Conservation (phyloP, 2,329 filamentous ascomycete species). For the Beauveria caledonica region DNA sequence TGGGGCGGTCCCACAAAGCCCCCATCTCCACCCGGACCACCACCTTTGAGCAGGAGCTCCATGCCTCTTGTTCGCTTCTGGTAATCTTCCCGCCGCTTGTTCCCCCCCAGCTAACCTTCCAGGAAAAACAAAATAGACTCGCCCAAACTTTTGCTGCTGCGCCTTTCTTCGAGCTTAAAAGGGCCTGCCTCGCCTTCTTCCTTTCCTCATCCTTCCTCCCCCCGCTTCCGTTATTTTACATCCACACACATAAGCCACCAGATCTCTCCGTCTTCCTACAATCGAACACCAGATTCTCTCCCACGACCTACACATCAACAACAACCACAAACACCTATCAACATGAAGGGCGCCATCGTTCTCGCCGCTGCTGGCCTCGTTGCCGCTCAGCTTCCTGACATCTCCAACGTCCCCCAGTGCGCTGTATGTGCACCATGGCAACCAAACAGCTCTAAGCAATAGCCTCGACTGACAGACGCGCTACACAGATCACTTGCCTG, state of each 20-base stretch:
- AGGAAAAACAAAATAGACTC: not conserved
- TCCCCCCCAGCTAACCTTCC: not conserved
- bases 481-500: constrained; percentile 26
- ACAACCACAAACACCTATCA: constrained; percentile 16
- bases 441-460: not conserved
- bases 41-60: not conserved
- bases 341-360: constrained; percentile 33
- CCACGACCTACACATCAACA: not conserved
- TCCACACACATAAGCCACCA: not conserved
- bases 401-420: constrained; percentile 28
- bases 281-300: not conserved
- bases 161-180: not conserved
- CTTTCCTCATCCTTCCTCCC: not conserved
- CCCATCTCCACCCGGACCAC: not conserved
- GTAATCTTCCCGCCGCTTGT: not conserved
- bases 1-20: not conserved
- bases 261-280: not conserved
- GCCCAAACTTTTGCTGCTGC: not conserved
- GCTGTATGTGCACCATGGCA: constrained; percentile 27
- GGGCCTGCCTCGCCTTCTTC: not conserved
- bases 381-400: constrained; percentile 26
- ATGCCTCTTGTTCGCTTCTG: not conserved
- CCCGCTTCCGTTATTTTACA: not conserved
- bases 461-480: not conserved
- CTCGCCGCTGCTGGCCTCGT: constrained; percentile 27